Evolutionary conservation across 225 moss, liverwort and hornwort genomes (phyloP), one percentile per base, ranked within the genome.

Genomic region (Antitrichia curtipendula): DNA sequence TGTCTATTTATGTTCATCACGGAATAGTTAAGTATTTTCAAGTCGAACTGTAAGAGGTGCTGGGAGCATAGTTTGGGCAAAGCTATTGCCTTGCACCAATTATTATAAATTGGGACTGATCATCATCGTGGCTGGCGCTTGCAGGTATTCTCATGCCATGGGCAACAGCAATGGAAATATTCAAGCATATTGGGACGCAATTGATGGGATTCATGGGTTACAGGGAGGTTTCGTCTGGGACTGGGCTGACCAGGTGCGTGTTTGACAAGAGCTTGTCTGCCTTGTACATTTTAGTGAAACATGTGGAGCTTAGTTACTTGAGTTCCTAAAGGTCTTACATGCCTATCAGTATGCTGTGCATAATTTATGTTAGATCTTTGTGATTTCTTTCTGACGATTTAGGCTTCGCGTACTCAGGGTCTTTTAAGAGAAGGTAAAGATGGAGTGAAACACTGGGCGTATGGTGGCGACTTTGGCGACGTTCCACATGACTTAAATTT

Each of bases 191-290:
- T 97, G 99, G 97, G 89, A 93, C 76, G 96, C 97, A 52, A 95
- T 97, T 74, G 95, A 99, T 86, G 90, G 71, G 23, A 88, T 93
- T 57, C 95, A 96, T 91, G 99, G 99, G 75, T 90, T 99, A 89
- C 99, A 99, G 90, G 99, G 99, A 84, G 99, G 99, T 38, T 99
- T 95, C 84, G 87, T 99, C 82, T 99, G 99, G 99, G 99, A 99
- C 87, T 99, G 99, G 99, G 99, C 93, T 94, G 99, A 99, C 90
- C 97, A 99, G 96, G 98, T 95, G 56, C 69, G 84, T 10, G 53
- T 61, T 70, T 59, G 36, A 74, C 52, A 43, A 82, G 32, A 84
- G 21, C 70, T 84, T 32, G 63, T 49, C 64, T 77, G 54, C 54
- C 58, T 73, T 82, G 1, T 23, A 27, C 58, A 43, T 73, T 60